Base-by-base conservation (phyloP, 2,329 filamentous ascomycete species). In the Metarhizium guizhouense region DNA sequence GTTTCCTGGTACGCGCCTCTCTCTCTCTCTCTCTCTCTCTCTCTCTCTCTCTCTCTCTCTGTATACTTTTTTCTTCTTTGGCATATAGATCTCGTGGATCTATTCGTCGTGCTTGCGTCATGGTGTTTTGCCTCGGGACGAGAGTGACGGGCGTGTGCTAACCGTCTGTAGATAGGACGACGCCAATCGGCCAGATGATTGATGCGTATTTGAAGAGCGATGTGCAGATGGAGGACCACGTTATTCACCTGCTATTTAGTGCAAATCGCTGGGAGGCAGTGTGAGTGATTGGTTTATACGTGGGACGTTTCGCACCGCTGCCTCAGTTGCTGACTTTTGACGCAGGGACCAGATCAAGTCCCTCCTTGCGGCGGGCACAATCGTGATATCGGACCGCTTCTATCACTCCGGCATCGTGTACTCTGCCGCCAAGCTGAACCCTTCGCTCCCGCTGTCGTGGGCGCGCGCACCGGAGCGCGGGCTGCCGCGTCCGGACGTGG, bases 351-450 rank as follows among this genome's bases (percentile, higher is more conserved):
- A 72, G 52, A 85, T 86, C 49, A 66, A 75, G 18, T 56, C 71
- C 1, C 74, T 81, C 6, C 70, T 96, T 6, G 72, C 76, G 1
- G 70, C 76, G 1, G 92, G 93, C 8, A 85, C 79, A 20, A 94
- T 84, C 0, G 79, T 99, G 36, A 77, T 99, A 43, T 85, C 93
- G 62, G 94, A 99, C 71, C 85, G 94, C 51, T 99, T 97, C 74
- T 95, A 95, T 69, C 93, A 96, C 75, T 94, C 88, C 20, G 94
- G 94, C 54, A 88, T 92, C 56, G 90, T 96, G 52, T 99, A 97
- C 74, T 90, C 86, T 29, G 90, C 90, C 0, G 93, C 94, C 3
- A 97, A 97, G 68, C 77, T 83, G 48, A 90, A 89, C 62, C 82
- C 85, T 0, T 70, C 76, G 2, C 78, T 96, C 13, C 75, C 80